Evolutionary conservation across 257 asterid genomes (phyloP).

Genomic region (Fraxinus cuspidata): DNA sequence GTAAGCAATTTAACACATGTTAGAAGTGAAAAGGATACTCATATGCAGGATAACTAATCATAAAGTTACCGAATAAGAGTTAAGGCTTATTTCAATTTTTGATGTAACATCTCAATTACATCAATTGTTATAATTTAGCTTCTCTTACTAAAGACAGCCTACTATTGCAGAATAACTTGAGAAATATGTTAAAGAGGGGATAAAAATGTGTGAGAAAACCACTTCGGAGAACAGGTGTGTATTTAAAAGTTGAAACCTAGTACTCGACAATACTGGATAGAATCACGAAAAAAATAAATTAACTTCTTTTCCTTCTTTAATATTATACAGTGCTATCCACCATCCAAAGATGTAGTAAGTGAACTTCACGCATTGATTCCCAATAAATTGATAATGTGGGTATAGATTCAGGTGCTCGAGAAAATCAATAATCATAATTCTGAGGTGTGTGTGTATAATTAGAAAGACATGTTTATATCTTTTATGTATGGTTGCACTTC

Average conservation of each 20-base stretch:
- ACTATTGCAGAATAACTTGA: neutral
- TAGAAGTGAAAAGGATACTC: neutral
- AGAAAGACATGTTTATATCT: neutral
- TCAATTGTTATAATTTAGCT: neutral
- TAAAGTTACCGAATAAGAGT: neutral
- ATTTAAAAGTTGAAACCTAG: neutral
- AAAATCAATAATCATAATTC: neutral
- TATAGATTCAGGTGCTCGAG: neutral
- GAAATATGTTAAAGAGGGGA: neutral
- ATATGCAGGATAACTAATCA: neutral
- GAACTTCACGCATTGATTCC: neutral
- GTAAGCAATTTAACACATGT: slow-evolving; percentile 12
- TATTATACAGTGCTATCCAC: neutral
- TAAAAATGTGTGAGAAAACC: neutral
- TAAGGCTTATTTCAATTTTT: neutral
- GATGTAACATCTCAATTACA: neutral
- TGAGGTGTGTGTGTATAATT: neutral
- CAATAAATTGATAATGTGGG: neutral
- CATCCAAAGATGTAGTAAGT: neutral
- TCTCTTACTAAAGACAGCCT: neutral
- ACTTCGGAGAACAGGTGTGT: neutral
- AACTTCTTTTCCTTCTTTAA: too few relatives aligned
- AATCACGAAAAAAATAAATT: too few relatives aligned
- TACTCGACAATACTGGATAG: too few relatives aligned
- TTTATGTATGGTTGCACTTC: neutral